phyloP scores from a whole-genome alignment of 495 filamentous ascomycete genomes.

The Hypoxylon subgilvum region DNA sequence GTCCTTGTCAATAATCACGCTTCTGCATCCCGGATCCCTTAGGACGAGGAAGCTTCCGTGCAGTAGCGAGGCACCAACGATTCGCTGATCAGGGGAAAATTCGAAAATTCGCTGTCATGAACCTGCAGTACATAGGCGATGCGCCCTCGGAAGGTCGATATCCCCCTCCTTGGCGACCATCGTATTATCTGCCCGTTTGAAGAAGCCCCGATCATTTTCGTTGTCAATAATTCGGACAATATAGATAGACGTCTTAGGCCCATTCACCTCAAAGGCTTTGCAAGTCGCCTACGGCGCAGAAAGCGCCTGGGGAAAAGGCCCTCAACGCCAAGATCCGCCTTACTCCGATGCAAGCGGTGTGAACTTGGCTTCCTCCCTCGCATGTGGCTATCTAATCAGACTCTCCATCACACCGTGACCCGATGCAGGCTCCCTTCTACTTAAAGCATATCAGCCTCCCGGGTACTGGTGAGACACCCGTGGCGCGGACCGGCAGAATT shows the following conservation, averaged over 20 bases:
- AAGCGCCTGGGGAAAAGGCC: not conserved
- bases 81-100: constrained; percentile 20
- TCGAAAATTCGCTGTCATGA: not conserved
- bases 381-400: constrained; percentile 28
- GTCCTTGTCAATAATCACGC: constrained; percentile 17
- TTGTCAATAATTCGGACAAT: not conserved
- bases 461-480: constrained; percentile 24
- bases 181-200: too few relatives aligned
- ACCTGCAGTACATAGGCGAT: not conserved
- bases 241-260: not conserved
- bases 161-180: too few relatives aligned
- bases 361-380: constrained; percentile 31
- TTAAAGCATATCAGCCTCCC: constrained; percentile 14
- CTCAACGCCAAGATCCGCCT: constrained; percentile 1
- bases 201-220: too few relatives aligned
- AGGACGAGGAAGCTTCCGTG: constrained; percentile 31
- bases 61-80: constrained; percentile 30
- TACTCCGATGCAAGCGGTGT: constrained; percentile 25
- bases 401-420: constrained; percentile 19
- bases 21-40: constrained; percentile 26
- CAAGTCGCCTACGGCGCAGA: constrained; percentile 21
- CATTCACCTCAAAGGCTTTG: constrained; percentile 11
- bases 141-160: not conserved
- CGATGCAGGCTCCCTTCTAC: constrained; percentile 34
- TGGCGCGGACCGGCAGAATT: constrained; percentile 28